phyloP scores from a whole-genome alignment of 176 grass and related monocot genomes.

The Triticum monococcum region DNA sequence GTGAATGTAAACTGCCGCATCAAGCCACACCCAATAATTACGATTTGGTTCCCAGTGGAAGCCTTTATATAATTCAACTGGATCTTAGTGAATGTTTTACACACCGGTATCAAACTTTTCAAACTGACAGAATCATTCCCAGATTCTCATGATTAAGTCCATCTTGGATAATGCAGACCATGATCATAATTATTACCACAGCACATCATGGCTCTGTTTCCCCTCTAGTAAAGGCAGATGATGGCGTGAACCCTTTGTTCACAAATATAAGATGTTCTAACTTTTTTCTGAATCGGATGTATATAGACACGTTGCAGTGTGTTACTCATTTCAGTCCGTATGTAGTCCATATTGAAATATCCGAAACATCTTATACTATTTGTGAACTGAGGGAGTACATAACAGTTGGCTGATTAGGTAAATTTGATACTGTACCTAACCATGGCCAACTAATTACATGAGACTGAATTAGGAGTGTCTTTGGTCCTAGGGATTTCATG shows the following conservation, averaged over 20 bases:
- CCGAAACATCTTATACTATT: too few species aligned
- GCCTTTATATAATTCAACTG: background rate
- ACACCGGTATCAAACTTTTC: background rate
- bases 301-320: too few species aligned
- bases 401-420: background rate
- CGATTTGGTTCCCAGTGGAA: background rate
- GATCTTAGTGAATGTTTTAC: background rate
- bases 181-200: background rate
- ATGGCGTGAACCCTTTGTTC: background rate
- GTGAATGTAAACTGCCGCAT: background rate
- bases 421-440: background rate
- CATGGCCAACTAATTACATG: background rate
- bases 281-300: too few species aligned
- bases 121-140: background rate
- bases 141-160: background rate
- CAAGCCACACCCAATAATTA: background rate
- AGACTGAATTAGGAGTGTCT: background rate
- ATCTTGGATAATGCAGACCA: slow-evolving; percentile 3
- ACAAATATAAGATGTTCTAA: too few species aligned
- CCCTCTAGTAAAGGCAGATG: background rate
- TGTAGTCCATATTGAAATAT: too few species aligned
- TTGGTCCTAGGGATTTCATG: slow-evolving; percentile 20
- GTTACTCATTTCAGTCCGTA: too few species aligned
- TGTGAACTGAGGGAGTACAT: too few species aligned
- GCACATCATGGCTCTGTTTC: background rate